Percentiles rank a stretch among this genome's conserved stretches.
Evolutionary conservation across 768 basidiomycete genomes (phyloP).

Genomic region (Suillus tomentosus): DNA sequence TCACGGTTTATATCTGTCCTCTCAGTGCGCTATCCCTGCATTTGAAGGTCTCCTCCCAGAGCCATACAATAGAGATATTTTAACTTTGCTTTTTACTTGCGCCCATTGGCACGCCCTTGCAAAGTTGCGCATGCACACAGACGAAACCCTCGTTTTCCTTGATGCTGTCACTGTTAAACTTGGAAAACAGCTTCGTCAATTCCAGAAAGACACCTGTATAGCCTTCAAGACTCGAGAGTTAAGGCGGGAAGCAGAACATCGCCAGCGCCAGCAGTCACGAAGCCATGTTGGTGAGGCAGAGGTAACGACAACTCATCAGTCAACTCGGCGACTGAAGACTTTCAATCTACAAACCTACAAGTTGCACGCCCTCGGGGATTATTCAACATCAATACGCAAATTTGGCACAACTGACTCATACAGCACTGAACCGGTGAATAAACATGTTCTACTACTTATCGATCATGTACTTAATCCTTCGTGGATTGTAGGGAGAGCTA

Average conservation of each 20-base stretch:
- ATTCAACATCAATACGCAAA: constrained; percentile 22
- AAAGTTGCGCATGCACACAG: constrained; percentile 35
- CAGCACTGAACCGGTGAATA: constrained; percentile 33
- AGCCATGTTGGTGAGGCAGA: not conserved
- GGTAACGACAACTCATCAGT: not conserved
- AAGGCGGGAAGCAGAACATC: constrained; percentile 8
- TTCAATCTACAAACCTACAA: constrained; percentile 37
- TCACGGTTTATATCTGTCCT: not conserved
- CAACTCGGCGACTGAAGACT: constrained; percentile 1
- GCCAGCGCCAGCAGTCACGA: not conserved
- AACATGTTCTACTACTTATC: no score
- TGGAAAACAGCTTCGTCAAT: constrained; percentile 25
- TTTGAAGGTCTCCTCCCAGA: constrained; percentile 16
- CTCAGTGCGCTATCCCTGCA: constrained; percentile 16
- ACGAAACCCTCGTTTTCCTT: constrained; percentile 21
- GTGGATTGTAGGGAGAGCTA: constrained; percentile 17
- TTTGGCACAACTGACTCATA: constrained; percentile 39
- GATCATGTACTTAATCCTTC: no score
- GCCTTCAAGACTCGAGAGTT: constrained; percentile 25
- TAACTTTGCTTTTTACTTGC: constrained; percentile 20
- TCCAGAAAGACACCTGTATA: constrained; percentile 22
- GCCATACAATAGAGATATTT: constrained; percentile 11
- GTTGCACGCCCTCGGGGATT: constrained; percentile 36
- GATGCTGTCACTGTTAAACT: constrained; percentile 17
- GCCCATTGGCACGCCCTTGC: constrained; percentile 24